These are phyloP conservation scores for Sordariomycetes sp. DNA, from an alignment of 2,329 filamentous ascomycete genomes.

Conservation along the genomic window DNA sequence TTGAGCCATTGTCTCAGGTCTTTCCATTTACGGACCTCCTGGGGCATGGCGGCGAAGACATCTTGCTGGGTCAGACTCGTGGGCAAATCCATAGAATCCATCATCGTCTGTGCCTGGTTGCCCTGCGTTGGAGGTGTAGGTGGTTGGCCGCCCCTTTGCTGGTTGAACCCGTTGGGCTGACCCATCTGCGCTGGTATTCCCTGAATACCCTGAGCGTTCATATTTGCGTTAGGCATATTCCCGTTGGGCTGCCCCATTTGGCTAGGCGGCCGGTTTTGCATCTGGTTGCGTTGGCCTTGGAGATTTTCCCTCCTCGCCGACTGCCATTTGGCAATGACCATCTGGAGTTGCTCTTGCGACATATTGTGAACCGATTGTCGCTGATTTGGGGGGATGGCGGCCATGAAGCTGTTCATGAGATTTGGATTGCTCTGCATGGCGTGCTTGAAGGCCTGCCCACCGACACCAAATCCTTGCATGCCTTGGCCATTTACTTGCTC, in stretches of 20 bases:
- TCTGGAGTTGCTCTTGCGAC: not conserved
- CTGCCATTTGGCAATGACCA: conserved; percentile 7
- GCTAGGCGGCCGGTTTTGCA: conserved; percentile 18
- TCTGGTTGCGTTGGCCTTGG: conserved; percentile 19
- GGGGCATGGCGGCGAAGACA: conserved; percentile 23
- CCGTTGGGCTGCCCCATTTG: conserved; percentile 22
- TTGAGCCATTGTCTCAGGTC: conserved; percentile 33
- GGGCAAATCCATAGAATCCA: conserved; percentile 41
- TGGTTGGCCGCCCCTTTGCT: too few species aligned
- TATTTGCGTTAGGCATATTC: conserved; percentile 18
- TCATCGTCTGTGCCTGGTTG: conserved; percentile 25
- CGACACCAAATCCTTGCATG: too few species aligned
- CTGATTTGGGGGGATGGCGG: not conserved
- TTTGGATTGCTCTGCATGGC: not conserved
- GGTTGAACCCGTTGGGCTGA: conserved; percentile 15
- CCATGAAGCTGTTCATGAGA: not conserved
- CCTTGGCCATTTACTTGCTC: conserved; percentile 29
- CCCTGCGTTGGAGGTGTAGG: conserved; percentile 8
- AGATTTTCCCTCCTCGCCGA: too few species aligned
- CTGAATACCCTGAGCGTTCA: too few species aligned
- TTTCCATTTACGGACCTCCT: conserved; percentile 38
- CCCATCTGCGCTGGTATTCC: too few species aligned
- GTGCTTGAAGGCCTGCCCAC: too few species aligned
- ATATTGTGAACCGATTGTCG: not conserved
- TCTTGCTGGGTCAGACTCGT: conserved; percentile 15